Conservation (phyloP, 768 basidiomycete species). For the Suillus tomentosus region DNA sequence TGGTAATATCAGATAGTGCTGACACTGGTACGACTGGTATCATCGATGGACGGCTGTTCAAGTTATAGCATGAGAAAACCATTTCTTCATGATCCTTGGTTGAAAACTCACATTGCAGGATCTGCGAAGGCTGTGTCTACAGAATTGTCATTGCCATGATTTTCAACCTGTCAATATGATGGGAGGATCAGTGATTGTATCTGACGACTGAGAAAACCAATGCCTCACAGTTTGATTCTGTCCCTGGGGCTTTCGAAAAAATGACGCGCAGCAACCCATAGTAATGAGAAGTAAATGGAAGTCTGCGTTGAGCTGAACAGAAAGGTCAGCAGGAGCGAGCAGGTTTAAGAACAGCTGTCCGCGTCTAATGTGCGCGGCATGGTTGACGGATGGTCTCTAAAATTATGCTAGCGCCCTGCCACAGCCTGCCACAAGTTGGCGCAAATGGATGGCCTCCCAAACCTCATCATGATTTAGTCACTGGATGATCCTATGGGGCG, state of each 20-base stretch:
- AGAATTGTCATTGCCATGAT: background rate
- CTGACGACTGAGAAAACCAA: background rate
- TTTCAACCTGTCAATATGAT: background rate
- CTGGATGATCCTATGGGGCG: background rate
- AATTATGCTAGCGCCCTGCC: background rate
- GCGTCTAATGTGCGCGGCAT: background rate
- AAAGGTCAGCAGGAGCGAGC: background rate
- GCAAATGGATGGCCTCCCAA: background rate
- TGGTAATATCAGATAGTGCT: background rate
- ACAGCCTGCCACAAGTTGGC: background rate
- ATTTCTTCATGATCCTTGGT: background rate
- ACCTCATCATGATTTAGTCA: background rate
- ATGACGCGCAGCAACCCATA: background rate
- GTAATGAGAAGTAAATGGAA: background rate
- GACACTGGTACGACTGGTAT: background rate
- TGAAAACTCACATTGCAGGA: background rate
- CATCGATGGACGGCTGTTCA: background rate
- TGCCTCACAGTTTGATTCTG: background rate
- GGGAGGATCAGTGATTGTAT: background rate
- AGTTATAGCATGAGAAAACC: background rate
- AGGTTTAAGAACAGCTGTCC: background rate
- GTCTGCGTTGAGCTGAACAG: background rate
- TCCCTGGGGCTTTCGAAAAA: background rate
- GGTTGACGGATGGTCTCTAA: background rate
- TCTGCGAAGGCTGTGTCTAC: background rate